phyloP scores from a whole-genome alignment of 2,329 filamentous ascomycete genomes.

The Phyllosticta citriasiana region DNA sequence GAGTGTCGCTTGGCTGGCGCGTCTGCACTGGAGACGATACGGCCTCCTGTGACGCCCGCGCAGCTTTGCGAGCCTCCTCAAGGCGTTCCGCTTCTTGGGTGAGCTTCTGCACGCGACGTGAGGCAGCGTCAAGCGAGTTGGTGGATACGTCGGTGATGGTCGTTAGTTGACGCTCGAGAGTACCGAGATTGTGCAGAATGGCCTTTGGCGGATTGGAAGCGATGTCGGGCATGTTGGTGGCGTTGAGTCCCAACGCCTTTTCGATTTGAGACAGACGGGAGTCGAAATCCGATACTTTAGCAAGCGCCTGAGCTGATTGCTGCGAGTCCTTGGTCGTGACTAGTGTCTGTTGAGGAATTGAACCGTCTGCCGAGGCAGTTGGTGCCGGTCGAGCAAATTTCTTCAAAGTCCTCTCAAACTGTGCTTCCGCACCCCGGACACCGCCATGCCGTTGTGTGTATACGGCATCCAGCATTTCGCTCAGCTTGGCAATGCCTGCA shows the following conservation, averaged over 20 bases:
- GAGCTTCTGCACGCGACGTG: constrained; percentile 58
- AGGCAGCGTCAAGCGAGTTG: constrained; percentile 62
- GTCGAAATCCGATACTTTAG: constrained; percentile 82
- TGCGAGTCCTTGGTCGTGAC: constrained; percentile 13
- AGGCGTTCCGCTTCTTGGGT: constrained; percentile 63
- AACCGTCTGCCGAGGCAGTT: not conserved
- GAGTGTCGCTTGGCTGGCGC: constrained; percentile 4
- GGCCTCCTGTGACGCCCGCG: constrained; percentile 7
- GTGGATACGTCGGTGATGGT: constrained; percentile 64
- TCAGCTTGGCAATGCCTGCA: constrained; percentile 58
- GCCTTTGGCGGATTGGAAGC: constrained; percentile 48
- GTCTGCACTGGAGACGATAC: not conserved
- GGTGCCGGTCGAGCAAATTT: constrained; percentile 20
- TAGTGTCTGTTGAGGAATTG: constrained; percentile 1
- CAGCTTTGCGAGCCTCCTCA: constrained; percentile 40
- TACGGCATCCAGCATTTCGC: constrained; percentile 57
- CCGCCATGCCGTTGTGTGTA: constrained; percentile 37
- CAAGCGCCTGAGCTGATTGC: constrained; percentile 50
- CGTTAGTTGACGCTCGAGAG: constrained; percentile 69
- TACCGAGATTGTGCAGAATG: constrained; percentile 71
- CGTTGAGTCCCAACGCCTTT: constrained; percentile 67
- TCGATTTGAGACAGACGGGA: constrained; percentile 69
- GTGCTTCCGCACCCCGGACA: constrained; percentile 25
- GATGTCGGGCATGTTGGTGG: constrained; percentile 54
- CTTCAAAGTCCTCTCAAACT: constrained; percentile 24